These are phyloP conservation scores for Adansonia digitata DNA, from an alignment of 345 rosid genomes.

Conservation along the genomic window DNA sequence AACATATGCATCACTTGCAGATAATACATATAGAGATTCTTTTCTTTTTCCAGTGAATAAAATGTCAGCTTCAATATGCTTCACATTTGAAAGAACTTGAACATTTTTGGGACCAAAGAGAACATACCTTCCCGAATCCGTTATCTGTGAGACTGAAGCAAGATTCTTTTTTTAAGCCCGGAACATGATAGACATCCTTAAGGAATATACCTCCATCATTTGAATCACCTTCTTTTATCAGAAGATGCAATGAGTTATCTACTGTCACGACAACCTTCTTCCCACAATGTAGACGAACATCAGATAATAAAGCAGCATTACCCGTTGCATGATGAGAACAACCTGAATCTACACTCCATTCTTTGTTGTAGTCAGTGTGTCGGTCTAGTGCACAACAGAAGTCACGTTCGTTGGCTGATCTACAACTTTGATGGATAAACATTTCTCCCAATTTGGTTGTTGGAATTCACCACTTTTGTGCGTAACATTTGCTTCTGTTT, in stretches of 20 bases:
- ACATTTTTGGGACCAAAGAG: background rate
- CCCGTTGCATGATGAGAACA: background rate
- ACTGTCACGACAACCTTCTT: background rate
- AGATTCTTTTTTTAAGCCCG: background rate
- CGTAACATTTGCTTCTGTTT: too few relatives aligned
- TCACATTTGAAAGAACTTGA: background rate
- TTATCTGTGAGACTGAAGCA: background rate
- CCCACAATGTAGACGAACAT: background rate
- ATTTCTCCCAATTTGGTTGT: background rate
- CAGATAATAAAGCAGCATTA: background rate
- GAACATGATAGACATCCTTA: background rate
- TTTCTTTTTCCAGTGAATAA: background rate
- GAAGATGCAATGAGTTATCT: background rate
- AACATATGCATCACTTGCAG: background rate
- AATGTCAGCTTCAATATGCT: background rate
- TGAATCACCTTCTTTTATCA: background rate
- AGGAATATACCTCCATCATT: background rate
- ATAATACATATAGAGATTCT: background rate
- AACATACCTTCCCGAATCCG: background rate
- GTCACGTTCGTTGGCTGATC: too few relatives aligned
- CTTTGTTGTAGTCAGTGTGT: background rate
- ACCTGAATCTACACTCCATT: background rate
- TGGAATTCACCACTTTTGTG: background rate
- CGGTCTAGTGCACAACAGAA: background rate
- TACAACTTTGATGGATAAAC: too few relatives aligned